Evolutionary conservation across 2,329 filamentous ascomycete species (phyloP).

Genomic region (Diaporthe vexans): DNA sequence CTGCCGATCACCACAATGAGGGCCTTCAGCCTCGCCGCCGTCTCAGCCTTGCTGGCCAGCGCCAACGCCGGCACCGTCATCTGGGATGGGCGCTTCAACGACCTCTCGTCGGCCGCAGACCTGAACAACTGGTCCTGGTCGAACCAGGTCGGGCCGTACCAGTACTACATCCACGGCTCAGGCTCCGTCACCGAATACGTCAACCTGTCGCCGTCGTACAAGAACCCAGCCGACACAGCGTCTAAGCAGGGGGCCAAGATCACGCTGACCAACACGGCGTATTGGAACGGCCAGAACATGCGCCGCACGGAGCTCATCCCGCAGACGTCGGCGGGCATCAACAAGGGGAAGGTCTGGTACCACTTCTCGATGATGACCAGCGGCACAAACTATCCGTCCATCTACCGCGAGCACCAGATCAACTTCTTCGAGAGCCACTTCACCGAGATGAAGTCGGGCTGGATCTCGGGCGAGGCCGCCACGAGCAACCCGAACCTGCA

Average conservation of each 20-base stretch:
- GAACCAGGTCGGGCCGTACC: constrained; percentile 78
- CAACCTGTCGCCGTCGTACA: constrained; percentile 70
- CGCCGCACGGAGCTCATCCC: constrained; percentile 81
- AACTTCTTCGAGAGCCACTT: constrained; percentile 78
- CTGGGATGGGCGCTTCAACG: constrained; percentile 78
- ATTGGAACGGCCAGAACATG: constrained; percentile 81
- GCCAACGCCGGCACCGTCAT: constrained; percentile 61
- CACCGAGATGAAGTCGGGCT: constrained; percentile 80
- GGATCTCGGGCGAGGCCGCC: constrained; percentile 63
- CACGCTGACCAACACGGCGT: constrained; percentile 73
- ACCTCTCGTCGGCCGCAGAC: constrained; percentile 66
- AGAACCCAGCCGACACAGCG: constrained; percentile 74
- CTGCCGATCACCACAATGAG: constrained; percentile 22
- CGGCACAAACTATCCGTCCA: constrained; percentile 71
- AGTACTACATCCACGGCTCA: constrained; percentile 82
- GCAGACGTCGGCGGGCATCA: constrained; percentile 75
- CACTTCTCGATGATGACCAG: constrained; percentile 77
- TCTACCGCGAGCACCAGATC: constrained; percentile 76
- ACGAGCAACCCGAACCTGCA: constrained; percentile 68
- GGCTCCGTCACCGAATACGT: constrained; percentile 70
- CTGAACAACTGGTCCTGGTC: constrained; percentile 75
- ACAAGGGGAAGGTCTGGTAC: constrained; percentile 77
- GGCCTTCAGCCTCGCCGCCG: constrained; percentile 23
- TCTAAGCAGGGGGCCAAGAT: constrained; percentile 77
- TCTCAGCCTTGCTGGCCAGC: constrained; percentile 49